Evolutionary conservation across 768 basidiomycete species (phyloP).

Genomic region (Pholiota conissans): DNA sequence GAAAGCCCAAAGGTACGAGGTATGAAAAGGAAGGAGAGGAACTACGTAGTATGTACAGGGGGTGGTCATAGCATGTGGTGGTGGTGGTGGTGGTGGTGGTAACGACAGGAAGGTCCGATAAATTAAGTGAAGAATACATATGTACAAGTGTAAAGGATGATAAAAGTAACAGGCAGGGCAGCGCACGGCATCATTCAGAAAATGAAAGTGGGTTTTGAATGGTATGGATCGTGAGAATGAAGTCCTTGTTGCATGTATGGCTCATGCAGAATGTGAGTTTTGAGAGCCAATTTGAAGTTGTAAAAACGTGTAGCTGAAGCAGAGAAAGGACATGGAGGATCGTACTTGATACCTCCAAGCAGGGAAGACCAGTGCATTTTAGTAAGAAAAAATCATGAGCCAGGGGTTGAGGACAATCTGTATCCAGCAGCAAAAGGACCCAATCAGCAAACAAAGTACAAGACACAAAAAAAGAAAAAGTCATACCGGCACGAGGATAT

Average conservation of each 20-base stretch:
- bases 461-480: constrained; percentile 16
- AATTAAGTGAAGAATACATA: background rate
- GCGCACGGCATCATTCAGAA: background rate
- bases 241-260: background rate
- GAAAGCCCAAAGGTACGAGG: constrained; percentile 1
- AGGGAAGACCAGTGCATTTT: constrained; percentile 7
- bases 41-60: background rate
- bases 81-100: too few relatives aligned
- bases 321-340: background rate
- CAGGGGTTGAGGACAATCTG: constrained; percentile 82
- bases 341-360: background rate
- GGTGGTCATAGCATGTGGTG: background rate
- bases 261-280: background rate
- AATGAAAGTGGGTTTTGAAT: background rate
- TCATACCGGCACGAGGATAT: constrained; percentile 72
- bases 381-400: constrained; percentile 80
- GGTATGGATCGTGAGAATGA: background rate
- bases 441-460: constrained; percentile 3
- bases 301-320: background rate
- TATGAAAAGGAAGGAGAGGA: background rate
- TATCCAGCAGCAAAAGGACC: constrained; percentile 8
- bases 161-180: background rate
- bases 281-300: background rate
- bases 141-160: background rate
- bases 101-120: constrained; percentile 6